A percentile compares a stretch with the other conserved stretches of the same genome.
These are phyloP conservation scores for Aegilops umbellulata DNA, from an alignment of 176 grass and related monocot species.

Conservation along the genomic window DNA sequence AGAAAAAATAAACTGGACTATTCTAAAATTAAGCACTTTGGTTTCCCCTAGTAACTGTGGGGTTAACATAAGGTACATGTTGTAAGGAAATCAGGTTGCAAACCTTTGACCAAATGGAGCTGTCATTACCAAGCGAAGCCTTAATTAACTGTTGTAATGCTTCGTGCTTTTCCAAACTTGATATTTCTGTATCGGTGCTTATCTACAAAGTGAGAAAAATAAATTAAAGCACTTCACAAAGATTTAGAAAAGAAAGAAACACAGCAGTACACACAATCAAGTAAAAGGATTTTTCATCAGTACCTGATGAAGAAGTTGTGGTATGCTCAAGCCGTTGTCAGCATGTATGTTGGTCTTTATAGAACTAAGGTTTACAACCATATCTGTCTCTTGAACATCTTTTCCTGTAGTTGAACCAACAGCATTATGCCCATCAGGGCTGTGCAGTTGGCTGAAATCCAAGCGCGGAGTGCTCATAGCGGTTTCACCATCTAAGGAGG, in stretches of 20 bases:
- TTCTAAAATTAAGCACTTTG: neutral
- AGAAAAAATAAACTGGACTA: neutral
- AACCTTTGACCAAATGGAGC: conserved; percentile 94
- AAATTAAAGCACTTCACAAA: conserved; percentile 3
- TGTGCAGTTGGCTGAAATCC: conserved; percentile 48
- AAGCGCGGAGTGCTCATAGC: conserved; percentile 63
- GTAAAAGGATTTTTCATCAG: conserved; percentile 12
- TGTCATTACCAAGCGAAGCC: conserved; percentile 65
- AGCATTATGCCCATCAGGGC: conserved; percentile 60
- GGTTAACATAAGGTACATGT: conserved; percentile 6
- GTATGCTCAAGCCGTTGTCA: conserved; percentile 70
- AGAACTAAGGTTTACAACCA: conserved; percentile 47
- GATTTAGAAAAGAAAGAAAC: conserved; percentile 14
- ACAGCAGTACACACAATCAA: neutral
- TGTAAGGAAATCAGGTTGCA: conserved; percentile 24
- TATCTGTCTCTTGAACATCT: conserved; percentile 48
- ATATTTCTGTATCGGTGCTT: conserved; percentile 66
- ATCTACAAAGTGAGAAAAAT: conserved; percentile 50
- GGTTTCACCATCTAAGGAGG: conserved; percentile 60
- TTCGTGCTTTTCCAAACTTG: conserved; percentile 63
- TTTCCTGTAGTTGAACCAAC: conserved; percentile 44
- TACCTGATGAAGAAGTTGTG: conserved; percentile 94
- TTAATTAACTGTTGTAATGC: conserved; percentile 88
- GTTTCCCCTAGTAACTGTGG: neutral
- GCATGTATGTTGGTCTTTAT: conserved; percentile 50